A percentile compares a stretch with the other conserved stretches of the same genome.
Evolutionary conservation across 2,329 filamentous ascomycete species (phyloP).

Genomic region (Trichoderma simmonsii): DNA sequence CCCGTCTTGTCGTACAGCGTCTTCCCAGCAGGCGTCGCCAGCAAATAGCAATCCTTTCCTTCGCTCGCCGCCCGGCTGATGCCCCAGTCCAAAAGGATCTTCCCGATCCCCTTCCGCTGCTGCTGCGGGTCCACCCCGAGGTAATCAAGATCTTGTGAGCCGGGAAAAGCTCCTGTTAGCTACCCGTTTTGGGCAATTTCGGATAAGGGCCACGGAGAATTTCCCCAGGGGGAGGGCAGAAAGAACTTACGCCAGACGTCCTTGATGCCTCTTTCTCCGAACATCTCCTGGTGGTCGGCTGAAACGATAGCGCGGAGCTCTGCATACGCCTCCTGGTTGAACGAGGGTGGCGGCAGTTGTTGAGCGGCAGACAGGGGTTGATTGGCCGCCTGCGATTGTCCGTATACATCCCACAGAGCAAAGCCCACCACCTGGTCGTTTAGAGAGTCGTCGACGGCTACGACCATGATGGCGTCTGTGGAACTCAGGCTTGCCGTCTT

Average conservation of each 20-base stretch:
- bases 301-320: slow-evolving; percentile 13
- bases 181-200: background rate
- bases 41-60: slow-evolving; percentile 19
- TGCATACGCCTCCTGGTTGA: slow-evolving; percentile 21
- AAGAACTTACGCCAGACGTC: slow-evolving; percentile 22
- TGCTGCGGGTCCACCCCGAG: slow-evolving; percentile 22
- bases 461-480: slow-evolving; percentile 20
- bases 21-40: slow-evolving; percentile 19
- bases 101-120: slow-evolving; percentile 23
- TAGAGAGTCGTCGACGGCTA: slow-evolving; percentile 21
- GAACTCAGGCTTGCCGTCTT: slow-evolving; percentile 20
- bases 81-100: slow-evolving; percentile 22
- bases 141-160: slow-evolving; percentile 21
- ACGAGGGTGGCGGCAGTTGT: slow-evolving; percentile 7
- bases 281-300: slow-evolving; percentile 13
- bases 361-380: background rate
- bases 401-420: slow-evolving; percentile 22
- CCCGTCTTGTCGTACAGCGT: slow-evolving; percentile 17
- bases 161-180: background rate
- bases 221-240: background rate
- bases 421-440: slow-evolving; percentile 22
- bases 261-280: slow-evolving; percentile 20
- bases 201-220: background rate
- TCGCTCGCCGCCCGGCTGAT: slow-evolving; percentile 16
- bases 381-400: slow-evolving; percentile 8